Conservation (phyloP, 2,329 filamentous ascomycete species). For the Aureobasidium melanogenum region DNA sequence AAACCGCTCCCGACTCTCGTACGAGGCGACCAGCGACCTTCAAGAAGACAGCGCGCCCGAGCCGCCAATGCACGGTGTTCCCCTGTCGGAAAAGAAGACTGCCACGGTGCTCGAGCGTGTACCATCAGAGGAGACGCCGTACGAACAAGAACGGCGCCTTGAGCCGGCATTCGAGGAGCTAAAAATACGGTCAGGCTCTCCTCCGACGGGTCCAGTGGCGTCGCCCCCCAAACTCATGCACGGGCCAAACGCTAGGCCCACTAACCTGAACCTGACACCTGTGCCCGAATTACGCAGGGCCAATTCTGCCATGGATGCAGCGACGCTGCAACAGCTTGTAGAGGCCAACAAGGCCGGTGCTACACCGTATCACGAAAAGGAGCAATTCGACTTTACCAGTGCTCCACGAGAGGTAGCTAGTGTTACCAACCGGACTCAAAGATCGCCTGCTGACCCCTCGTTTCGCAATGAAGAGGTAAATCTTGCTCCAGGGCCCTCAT, state of each 20-base stretch:
- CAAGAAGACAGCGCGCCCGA: slow-evolving; percentile 28
- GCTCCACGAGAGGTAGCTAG: slow-evolving; percentile 29
- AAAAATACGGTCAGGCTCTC: slow-evolving; percentile 27
- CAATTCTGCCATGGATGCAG: slow-evolving; percentile 73
- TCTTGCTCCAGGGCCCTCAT: slow-evolving; percentile 18
- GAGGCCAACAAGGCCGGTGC: slow-evolving; percentile 44
- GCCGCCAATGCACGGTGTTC: slow-evolving; percentile 32
- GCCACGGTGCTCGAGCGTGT: slow-evolving; percentile 43
- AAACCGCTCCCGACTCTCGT: slow-evolving; percentile 31
- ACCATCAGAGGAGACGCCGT: slow-evolving; percentile 41
- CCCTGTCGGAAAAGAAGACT: slow-evolving; percentile 14
- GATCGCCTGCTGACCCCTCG: slow-evolving; percentile 47
- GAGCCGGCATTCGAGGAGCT: slow-evolving; percentile 41
- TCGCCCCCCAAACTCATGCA: slow-evolving; percentile 74
- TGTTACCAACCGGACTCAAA: slow-evolving; percentile 24
- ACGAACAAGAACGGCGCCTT: slow-evolving; percentile 36
- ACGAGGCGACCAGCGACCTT: slow-evolving; percentile 23
- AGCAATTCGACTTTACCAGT: slow-evolving; percentile 24
- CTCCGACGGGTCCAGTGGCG: slow-evolving; percentile 64
- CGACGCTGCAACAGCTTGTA: slow-evolving; percentile 71
- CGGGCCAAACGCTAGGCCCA: slow-evolving; percentile 60
- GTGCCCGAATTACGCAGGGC: slow-evolving; percentile 60
- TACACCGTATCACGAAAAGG: slow-evolving; percentile 19
- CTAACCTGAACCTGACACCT: slow-evolving; percentile 60
- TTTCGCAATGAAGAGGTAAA: slow-evolving; percentile 42